Conservation (phyloP, 352 stramenopile genomes). For the Elongisporangium prolatum region DNA sequence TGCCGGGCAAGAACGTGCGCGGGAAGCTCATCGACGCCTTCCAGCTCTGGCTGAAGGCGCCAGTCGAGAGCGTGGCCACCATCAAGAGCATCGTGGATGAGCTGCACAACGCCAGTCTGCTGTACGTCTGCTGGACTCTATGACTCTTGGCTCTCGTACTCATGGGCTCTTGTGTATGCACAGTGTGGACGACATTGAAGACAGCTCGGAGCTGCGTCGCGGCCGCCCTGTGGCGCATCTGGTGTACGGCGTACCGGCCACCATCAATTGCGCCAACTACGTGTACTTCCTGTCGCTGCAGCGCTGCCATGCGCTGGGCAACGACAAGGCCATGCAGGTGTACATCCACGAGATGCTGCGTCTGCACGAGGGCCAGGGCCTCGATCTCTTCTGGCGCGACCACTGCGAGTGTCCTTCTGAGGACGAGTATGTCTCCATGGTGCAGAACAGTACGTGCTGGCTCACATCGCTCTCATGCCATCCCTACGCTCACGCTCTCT, state of each 20-base stretch:
- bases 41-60: slow-evolving; percentile 75
- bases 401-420: slow-evolving; percentile 86
- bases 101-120: slow-evolving; percentile 95
- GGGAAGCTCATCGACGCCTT: slow-evolving; percentile 88
- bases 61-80: slow-evolving; percentile 41
- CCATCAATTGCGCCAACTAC: slow-evolving; percentile 99
- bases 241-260: slow-evolving; percentile 94
- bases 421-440: slow-evolving; percentile 92
- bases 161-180: background rate
- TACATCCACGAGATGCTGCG: slow-evolving; percentile 95
- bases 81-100: slow-evolving; percentile 94
- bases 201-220: slow-evolving; percentile 94
- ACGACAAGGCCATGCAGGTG: slow-evolving; percentile 78
- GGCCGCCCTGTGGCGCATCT: slow-evolving; percentile 93
- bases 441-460: slow-evolving; percentile 92
- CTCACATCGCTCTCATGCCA: no score
- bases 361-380: slow-evolving; percentile 93
- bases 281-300: slow-evolving; percentile 97
- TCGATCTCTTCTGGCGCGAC: slow-evolving; percentile 96
- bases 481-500: no score
- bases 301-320: slow-evolving; percentile 84
- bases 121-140: slow-evolving; percentile 35
- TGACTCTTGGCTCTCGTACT: background rate
- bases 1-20: slow-evolving; percentile 89
- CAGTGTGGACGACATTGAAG: slow-evolving; percentile 97